phyloP scores from a whole-genome alignment of 805 yeast genomes.

The Ogataea zsoltii region DNA sequence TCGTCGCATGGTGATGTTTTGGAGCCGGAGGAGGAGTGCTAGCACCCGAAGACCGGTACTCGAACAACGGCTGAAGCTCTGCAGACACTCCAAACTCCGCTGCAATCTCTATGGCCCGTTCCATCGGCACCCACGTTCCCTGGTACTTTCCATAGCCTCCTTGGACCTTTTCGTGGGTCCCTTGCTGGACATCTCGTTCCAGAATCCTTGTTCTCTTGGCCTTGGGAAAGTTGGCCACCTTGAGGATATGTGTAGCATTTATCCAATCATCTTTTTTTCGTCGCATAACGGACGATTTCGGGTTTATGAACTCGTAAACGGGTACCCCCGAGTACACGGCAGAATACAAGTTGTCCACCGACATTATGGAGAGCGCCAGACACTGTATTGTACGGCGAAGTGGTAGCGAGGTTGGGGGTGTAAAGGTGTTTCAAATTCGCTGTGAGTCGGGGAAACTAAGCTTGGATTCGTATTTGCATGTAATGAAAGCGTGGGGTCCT shows the following conservation, averaged over 20 bases:
- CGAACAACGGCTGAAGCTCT: constrained; percentile 63
- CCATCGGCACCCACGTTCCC: constrained; percentile 94
- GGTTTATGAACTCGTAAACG: constrained; percentile 72
- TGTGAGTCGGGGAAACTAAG: background rate
- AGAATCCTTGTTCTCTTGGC: constrained; percentile 90
- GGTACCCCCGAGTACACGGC: constrained; percentile 82
- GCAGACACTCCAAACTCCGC: constrained; percentile 63
- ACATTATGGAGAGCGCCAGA: constrained; percentile 14
- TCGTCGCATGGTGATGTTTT: constrained; percentile 65
- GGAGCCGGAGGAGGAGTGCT: constrained; percentile 61
- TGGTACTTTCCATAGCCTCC: constrained; percentile 98
- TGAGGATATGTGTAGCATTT: constrained; percentile 92
- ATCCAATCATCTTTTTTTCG: constrained; percentile 79
- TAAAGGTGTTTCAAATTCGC: background rate
- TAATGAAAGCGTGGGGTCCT: too few species aligned
- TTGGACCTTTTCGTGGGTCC: constrained; percentile 88
- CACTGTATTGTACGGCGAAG: too few species aligned
- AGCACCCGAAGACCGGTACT: constrained; percentile 51
- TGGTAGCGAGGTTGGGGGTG: background rate
- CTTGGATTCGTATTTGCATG: too few species aligned
- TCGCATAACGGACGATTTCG: constrained; percentile 76
- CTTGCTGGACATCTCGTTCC: constrained; percentile 90
- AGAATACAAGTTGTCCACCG: constrained; percentile 49
- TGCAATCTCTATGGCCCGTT: constrained; percentile 70
- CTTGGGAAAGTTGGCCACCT: constrained; percentile 91